Base-by-base conservation (phyloP, 345 rosid species). In the Hypericum perforatum region DNA sequence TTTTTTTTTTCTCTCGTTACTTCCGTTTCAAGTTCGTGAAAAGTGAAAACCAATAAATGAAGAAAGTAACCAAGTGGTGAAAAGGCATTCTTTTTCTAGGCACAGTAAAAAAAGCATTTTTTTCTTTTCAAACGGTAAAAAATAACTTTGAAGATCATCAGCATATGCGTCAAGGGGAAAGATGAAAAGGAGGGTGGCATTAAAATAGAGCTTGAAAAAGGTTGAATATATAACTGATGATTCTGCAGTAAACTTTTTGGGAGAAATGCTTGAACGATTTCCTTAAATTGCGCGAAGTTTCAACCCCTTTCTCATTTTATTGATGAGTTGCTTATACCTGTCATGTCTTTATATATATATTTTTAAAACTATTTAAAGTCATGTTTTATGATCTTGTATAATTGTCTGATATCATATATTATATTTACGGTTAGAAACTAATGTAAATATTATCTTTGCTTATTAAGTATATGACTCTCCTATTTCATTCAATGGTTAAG, bases 231-330 rank as follows among this genome's bases (percentile, higher is more conserved):
- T 32, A 39, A 37, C 42, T 39, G 29, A 61, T 48, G 56, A 7
- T 5, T 7, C 45, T 62, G 50, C 56, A 45, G 32, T 22, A 22
- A 22, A 22, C 4, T 60, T 70, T 58, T 66, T 58, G 50, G 62
- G 62, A 9, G 11, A 39, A 49, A 12, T 59, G 59, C 32, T 22
- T 22, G 32, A 4, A 52, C 59, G 48, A 9, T 43, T 54, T 49
- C 78, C 70, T 54, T 49, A 67, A 67, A 70, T 70, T 67, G 67
- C 74, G 66, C 68, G 49, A 45, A 39, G 62, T 58, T 63, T 58
- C 37, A 13, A 39, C 46, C 56, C 66, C 32, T 41, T 65, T 59
- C 52, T 29, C n/a, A 57, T 41, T 69, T 57, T 52, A 43, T 37
- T 37, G 43, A 60, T 60, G 70, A 51, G 57, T 54, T 38, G 11